Evolutionary conservation across 1,284 basidiomycete species (phyloP).

Genomic region (Thecaphora frezii): DNA sequence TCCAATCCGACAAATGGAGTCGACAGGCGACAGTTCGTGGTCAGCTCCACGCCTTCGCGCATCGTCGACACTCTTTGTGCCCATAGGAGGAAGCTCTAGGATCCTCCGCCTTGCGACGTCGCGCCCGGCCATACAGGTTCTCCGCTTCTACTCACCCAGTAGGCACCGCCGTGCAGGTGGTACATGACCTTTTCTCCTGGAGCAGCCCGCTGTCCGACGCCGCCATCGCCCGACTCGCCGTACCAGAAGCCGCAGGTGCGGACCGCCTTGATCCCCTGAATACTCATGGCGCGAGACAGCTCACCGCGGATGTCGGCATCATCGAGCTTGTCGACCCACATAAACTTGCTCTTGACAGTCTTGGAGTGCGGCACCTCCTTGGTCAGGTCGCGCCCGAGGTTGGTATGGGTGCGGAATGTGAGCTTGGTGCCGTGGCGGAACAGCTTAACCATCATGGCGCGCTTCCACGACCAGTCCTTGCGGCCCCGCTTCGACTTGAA

Average conservation of each 20-base stretch:
- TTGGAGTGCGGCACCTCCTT: conserved; percentile 45
- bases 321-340: conserved; percentile 39
- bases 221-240: conserved; percentile 18
- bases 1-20: too few relatives aligned
- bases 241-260: conserved; percentile 52
- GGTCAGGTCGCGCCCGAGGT: conserved; percentile 35
- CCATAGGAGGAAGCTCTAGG: too few relatives aligned
- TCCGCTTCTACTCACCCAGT: conserved; percentile 31
- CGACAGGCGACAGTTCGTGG: too few relatives aligned
- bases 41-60: too few relatives aligned
- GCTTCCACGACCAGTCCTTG: conserved; percentile 48
- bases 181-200: conserved; percentile 46
- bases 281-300: conserved; percentile 35
- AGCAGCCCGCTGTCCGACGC: conserved; percentile 30
- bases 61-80: too few relatives aligned
- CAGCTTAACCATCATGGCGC: conserved; percentile 44
- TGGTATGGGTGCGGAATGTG: conserved; percentile 48
- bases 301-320: conserved; percentile 43
- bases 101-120: too few relatives aligned
- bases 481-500: conserved; percentile 31
- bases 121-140: too few relatives aligned
- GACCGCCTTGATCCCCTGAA: conserved; percentile 29
- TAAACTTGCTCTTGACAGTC: conserved; percentile 44
- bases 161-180: conserved; percentile 53
- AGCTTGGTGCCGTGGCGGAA: conserved; percentile 43